These are phyloP conservation scores for Wallacemonas sp. DNA, from an alignment of 208 protist species.

Conservation along the genomic window DNA sequence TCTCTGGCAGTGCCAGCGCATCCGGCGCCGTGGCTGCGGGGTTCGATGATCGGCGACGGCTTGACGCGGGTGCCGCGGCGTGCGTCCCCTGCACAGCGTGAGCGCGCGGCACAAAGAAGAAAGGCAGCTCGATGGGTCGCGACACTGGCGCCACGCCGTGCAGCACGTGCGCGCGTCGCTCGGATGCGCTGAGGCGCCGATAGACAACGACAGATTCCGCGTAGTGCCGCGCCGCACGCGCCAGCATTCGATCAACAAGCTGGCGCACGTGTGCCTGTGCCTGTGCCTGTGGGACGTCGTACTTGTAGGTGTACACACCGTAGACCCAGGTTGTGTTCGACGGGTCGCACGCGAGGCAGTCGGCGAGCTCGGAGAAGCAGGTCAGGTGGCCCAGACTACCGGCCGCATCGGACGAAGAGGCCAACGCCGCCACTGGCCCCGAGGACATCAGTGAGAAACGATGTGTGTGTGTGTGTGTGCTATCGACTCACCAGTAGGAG, in stretches of 20 bases:
- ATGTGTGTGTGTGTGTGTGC: too few species aligned
- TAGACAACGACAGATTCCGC: conserved; percentile 1
- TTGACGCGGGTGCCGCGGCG: background rate
- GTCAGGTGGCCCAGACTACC: background rate
- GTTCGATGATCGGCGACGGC: too few species aligned
- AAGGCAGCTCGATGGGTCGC: background rate
- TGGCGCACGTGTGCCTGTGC: conserved; percentile 28
- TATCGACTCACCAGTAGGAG: too few species aligned
- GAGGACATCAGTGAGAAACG: too few species aligned
- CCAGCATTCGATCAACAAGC: conserved; percentile 40
- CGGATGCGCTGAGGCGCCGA: background rate
- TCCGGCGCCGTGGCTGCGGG: too few species aligned
- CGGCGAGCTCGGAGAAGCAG: conserved; percentile 51
- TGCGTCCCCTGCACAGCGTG: too few species aligned
- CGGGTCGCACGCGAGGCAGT: conserved; percentile 68
- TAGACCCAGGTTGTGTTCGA: conserved; percentile 68
- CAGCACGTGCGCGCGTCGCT: background rate
- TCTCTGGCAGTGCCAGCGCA: too few species aligned
- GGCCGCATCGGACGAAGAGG: too few species aligned
- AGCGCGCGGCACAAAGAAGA: background rate
- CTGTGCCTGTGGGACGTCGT: conserved; percentile 31
- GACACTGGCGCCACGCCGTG: background rate
- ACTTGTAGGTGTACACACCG: conserved; percentile 47
- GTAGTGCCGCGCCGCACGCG: conserved; percentile 1
- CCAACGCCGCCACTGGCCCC: too few species aligned